Percentiles rank a stretch among this genome's conserved stretches.
Conservation (phyloP, 1,139 yeast genomes). For the Nakaseomyces kungkrabaensis region DNA sequence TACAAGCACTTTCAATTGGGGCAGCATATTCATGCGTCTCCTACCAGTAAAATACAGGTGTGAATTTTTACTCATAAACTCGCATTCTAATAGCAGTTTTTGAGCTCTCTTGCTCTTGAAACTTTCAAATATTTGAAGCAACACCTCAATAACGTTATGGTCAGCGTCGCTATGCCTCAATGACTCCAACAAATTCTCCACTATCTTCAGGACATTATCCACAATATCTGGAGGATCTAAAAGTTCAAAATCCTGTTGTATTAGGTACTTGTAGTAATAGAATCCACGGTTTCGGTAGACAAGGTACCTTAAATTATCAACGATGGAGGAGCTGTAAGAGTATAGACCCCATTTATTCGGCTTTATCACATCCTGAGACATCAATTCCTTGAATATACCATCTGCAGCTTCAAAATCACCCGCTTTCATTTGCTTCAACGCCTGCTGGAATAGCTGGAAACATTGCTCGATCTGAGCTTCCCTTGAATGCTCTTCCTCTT, state of each 20-base stretch:
- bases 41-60: constrained; percentile 39
- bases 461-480: constrained; percentile 84
- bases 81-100: constrained; percentile 56
- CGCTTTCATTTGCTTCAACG: constrained; percentile 50
- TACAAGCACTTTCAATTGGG: constrained; percentile 15
- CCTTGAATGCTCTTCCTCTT: constrained; percentile 77
- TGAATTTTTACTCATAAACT: constrained; percentile 39
- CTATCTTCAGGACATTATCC: constrained; percentile 30
- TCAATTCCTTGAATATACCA: constrained; percentile 48
- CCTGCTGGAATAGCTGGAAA: constrained; percentile 61
- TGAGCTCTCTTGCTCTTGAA: constrained; percentile 44
- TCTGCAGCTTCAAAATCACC: constrained; percentile 43
- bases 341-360: constrained; percentile 39
- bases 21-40: constrained; percentile 26
- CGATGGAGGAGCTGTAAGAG: constrained; percentile 51
- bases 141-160: constrained; percentile 37
- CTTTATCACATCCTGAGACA: constrained; percentile 57
- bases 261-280: constrained; percentile 47
- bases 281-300: constrained; percentile 77
- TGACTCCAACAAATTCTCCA: constrained; percentile 49
- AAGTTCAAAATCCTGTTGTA: constrained; percentile 10
- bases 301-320: constrained; percentile 63
- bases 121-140: constrained; percentile 41
- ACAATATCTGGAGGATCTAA: constrained; percentile 22
- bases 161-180: constrained; percentile 60